Base-by-base conservation (phyloP, 495 filamentous ascomycete genomes). In the Penicillium goetzii region DNA sequence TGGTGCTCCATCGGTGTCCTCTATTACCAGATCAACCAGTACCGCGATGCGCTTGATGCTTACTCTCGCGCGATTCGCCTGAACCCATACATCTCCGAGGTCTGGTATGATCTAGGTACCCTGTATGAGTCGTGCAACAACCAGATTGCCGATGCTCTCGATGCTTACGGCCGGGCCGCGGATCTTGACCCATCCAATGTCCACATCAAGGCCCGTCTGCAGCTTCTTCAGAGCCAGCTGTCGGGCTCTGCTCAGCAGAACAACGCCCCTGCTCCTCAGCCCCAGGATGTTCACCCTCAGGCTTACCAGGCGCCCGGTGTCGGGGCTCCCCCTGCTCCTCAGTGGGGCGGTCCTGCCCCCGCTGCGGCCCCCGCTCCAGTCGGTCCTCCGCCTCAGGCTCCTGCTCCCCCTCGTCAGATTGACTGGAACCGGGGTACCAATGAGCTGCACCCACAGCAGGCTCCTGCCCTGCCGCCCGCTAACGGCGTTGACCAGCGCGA, bases 11-110 rank as follows among this genome's bases (percentile, higher is more conserved):
- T 99, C 74, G 95, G 95, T 72, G 95, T 99, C 19, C 86, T 99
- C 40, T 99, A 99, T 73, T 99, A 98, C 79, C 95, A 99, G 79
- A 99, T 99, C 81, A 99, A 99, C 74, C 95, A 99, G 82, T 99
- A 99, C 76, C 89, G 95, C 55, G 95, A 99, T 82, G 95, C 95
- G 19, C 86, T 99, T 55, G 95, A 99, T 84, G 95, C 95, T 63
- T 99, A 99, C 78, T 97, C 93, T 67, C 92, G 95, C 63, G 95
- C 95, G 47, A 99, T 99, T 70, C 92, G 95, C 61, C 80, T 99
- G 71, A 99, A 98, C 73, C 95, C 95, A 2, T 97, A 96, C 82
- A 99, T 99, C 65, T 98, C 95, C 5, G 95, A 99, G 75, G 95
- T 99, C 43, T 99, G 95, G 95, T 99, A 98, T 78, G 96, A 99